Conservation (phyloP, 139 green algal species). For the Tetraselmis striata region DNA sequence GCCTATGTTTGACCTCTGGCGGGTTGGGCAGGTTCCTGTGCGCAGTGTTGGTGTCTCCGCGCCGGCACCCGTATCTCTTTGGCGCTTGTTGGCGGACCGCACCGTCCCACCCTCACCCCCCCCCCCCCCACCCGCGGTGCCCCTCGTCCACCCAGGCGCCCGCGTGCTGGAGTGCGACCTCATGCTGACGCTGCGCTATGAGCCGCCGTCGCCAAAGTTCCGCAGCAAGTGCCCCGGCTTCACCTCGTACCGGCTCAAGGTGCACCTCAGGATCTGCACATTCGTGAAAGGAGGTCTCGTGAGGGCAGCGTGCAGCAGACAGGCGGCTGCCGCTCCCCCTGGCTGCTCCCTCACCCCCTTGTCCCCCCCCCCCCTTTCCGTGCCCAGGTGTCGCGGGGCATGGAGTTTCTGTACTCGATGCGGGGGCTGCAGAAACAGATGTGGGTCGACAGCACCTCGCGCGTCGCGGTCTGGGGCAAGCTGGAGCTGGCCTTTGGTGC, state of each 20-base stretch:
- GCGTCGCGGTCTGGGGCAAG: background rate
- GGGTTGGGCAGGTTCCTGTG: too few species aligned
- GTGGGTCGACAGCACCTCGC: background rate
- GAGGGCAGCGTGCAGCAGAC: background rate
- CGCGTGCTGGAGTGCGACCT: background rate
- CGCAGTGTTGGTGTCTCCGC: too few species aligned
- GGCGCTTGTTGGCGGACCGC: too few species aligned
- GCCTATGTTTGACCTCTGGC: too few species aligned
- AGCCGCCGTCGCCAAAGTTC: constrained; percentile 6
- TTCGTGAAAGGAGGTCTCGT: background rate
- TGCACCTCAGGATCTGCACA: background rate
- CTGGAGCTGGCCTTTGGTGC: background rate
- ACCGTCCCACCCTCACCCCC: too few species aligned
- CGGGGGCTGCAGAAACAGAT: background rate
- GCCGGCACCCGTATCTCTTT: too few species aligned
- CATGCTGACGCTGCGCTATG: constrained; percentile 1
- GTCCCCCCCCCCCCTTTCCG: too few species aligned
- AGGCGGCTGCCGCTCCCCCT: background rate
- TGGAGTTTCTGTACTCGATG: background rate
- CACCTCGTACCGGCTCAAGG: constrained; percentile 1
- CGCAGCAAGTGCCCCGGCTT: background rate
- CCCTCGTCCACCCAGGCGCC: too few species aligned
- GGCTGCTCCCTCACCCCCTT: background rate
- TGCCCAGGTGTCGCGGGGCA: background rate
- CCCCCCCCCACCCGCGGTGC: too few species aligned